Conservation (phyloP, 2,329 filamentous ascomycete species). For the Cladosporium velox region DNA sequence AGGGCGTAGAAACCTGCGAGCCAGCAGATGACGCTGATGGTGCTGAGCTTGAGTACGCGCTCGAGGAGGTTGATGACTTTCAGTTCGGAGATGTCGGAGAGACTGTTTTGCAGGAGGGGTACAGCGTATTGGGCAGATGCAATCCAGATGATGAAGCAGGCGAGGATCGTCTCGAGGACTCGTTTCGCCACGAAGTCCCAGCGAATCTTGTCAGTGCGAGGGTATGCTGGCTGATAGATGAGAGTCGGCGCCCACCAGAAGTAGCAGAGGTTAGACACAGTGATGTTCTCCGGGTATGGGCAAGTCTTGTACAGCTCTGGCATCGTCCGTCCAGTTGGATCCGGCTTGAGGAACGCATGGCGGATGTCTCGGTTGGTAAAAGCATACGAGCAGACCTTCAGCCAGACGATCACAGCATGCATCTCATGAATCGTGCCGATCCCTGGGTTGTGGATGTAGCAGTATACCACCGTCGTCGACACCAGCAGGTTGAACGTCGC, state of each 20-base stretch:
- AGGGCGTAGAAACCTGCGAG: slow-evolving; percentile 95
- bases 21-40: slow-evolving; percentile 95
- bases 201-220: slow-evolving; percentile 75
- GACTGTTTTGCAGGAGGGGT: slow-evolving; percentile 83
- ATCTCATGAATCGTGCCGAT: slow-evolving; percentile 89
- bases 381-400: slow-evolving; percentile 94
- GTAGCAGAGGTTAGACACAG: slow-evolving; percentile 81
- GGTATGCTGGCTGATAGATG: slow-evolving; percentile 96
- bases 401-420: slow-evolving; percentile 91
- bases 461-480: slow-evolving; percentile 85
- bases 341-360: slow-evolving; percentile 72
- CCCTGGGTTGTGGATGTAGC: slow-evolving; percentile 85
- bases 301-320: slow-evolving; percentile 81
- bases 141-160: slow-evolving; percentile 93
- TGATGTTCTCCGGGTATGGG: slow-evolving; percentile 90
- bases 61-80: slow-evolving; percentile 82
- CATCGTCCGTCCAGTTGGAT: slow-evolving; percentile 70
- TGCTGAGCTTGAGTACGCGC: slow-evolving; percentile 89
- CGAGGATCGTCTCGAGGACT: slow-evolving; percentile 71
- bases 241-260: slow-evolving; percentile 98
- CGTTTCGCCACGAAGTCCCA: slow-evolving; percentile 89
- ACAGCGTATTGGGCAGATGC: slow-evolving; percentile 91
- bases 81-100: slow-evolving; percentile 80
- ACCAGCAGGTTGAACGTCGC: slow-evolving; percentile 77
- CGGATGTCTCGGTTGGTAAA: slow-evolving; percentile 95